Evolutionary conservation across 129 eudicot species (phyloP).

Genomic region (Heracleum sosnowskyi): DNA sequence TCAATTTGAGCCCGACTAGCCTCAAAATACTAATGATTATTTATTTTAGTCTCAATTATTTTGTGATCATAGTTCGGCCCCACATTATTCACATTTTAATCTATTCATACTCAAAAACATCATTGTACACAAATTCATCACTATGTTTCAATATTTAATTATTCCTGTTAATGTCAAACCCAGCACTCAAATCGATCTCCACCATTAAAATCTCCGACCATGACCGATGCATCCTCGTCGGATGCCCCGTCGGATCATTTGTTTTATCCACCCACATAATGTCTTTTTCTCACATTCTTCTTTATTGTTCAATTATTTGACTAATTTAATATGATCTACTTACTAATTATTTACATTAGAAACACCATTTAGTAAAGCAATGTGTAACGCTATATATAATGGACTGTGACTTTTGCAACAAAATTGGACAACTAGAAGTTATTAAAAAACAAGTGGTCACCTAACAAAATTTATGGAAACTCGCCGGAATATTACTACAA

Average conservation of each 20-base stretch:
- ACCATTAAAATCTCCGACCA: constrained; percentile 23
- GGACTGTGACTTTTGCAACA: constrained; percentile 16
- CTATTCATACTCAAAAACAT: not conserved
- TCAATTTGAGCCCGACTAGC: no score
- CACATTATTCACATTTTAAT: no score
- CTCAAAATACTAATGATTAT: no score
- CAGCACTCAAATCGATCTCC: constrained; percentile 23
- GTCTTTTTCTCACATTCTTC: constrained; percentile 17
- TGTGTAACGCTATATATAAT: constrained; percentile 28
- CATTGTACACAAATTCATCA: not conserved
- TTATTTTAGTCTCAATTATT: no score
- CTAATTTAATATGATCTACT: not conserved
- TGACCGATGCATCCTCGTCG: constrained; percentile 24
- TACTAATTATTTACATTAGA: constrained; percentile 6
- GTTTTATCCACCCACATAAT: constrained; percentile 17
- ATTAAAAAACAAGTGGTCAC: not conserved
- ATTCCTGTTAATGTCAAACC: constrained; percentile 14
- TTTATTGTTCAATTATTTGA: constrained; percentile 3
- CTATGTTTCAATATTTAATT: not conserved
- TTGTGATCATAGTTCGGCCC: no score
- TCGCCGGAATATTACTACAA: constrained; percentile 34
- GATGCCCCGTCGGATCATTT: constrained; percentile 20
- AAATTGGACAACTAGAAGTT: not conserved
- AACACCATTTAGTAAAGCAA: constrained; percentile 9
- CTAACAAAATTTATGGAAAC: constrained; percentile 41